Base-by-base conservation (phyloP, 805 yeast species). In the Saccharomycopsis guyanensis region DNA sequence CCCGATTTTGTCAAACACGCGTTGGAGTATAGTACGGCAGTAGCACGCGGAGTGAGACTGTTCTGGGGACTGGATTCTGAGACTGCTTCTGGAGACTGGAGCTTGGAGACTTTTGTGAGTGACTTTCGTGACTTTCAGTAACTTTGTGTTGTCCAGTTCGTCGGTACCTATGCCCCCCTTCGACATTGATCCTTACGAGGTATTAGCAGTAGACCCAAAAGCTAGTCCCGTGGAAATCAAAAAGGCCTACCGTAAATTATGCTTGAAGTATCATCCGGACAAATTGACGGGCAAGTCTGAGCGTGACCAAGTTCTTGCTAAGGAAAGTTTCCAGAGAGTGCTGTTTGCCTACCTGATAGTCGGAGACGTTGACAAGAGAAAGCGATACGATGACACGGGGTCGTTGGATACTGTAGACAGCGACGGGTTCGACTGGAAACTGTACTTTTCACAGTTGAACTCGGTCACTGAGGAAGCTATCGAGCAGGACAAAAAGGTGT, bases 281-380 rank as follows among this genome's bases (percentile, higher is more conserved):
- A 83, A 84, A 57, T 61, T 72, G 40, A 68, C 66, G 56, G 64
- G 65, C 7, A 56, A 54, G 40, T 54, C 64, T 1, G 51, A 48
- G 10, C 64, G 59, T 7, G 68, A 62, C 39, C 62, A 61, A 32
- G 62, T 52, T 8, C 64, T 57, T 41, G 60, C 70, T 31, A 66
- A 63, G 45, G 40, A 31, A n/a, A 56, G 55, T 51, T 87, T 88
- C 60, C 83, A 86, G 42, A 65, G 75, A 54, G 71, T 87, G 16
- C 89, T 86, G 58, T 80, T 85, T 56, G 81, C 95, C 18, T 86
- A 84, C 59, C 68, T 80, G 37, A 70, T 87, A 0, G 65, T 87
- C 22, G 68, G 76, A 23, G 93, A 87, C 57, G 65, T 71, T 0
- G 59, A 62, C 32, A 72, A 75, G 52, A 67, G 86, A 24, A 66